These are phyloP conservation scores for Trichoderma harzianum DNA, from an alignment of 2,329 filamentous ascomycete species.

Conservation along the genomic window DNA sequence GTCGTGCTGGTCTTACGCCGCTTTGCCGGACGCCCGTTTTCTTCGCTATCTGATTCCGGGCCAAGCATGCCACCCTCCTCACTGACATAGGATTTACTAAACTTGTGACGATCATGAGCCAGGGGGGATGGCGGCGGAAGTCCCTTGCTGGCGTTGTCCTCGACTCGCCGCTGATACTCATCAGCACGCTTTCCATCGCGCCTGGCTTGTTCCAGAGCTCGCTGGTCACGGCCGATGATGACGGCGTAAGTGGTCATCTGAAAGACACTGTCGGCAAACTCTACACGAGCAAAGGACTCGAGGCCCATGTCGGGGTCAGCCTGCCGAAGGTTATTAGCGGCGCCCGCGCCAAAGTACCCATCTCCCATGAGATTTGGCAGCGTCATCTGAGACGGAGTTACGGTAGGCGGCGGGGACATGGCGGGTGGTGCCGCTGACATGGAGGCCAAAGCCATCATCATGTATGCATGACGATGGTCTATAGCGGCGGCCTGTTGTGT, in stretches of 20 bases:
- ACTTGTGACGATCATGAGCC: constrained; percentile 50
- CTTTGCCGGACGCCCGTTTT: constrained; percentile 44
- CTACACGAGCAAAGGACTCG: constrained; percentile 58
- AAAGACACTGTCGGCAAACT: constrained; percentile 72
- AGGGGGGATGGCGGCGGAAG: constrained; percentile 51
- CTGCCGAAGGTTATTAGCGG: constrained; percentile 34
- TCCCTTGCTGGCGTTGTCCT: constrained; percentile 47
- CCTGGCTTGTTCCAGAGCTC: constrained; percentile 53
- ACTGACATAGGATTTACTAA: constrained; percentile 64
- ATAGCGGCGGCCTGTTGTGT: constrained; percentile 33
- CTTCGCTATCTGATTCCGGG: constrained; percentile 57
- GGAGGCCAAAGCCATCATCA: constrained; percentile 45
- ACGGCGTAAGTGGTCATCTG: constrained; percentile 74
- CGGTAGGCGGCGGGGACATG: constrained; percentile 43
- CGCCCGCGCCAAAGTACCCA: constrained; percentile 27
- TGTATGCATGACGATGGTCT: constrained; percentile 39
- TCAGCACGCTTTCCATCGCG: constrained; percentile 49
- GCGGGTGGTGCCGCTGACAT: constrained; percentile 36
- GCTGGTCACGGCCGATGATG: constrained; percentile 68
- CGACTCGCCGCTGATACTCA: constrained; percentile 42
- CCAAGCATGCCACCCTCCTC: constrained; percentile 67
- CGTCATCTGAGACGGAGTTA: constrained; percentile 46
- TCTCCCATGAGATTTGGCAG: constrained; percentile 38
- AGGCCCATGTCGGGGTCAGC: constrained; percentile 41
- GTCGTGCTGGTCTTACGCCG: constrained; percentile 46